phyloP scores from a whole-genome alignment of 2,329 filamentous ascomycete species.

The Stachybotrys chartarum region DNA sequence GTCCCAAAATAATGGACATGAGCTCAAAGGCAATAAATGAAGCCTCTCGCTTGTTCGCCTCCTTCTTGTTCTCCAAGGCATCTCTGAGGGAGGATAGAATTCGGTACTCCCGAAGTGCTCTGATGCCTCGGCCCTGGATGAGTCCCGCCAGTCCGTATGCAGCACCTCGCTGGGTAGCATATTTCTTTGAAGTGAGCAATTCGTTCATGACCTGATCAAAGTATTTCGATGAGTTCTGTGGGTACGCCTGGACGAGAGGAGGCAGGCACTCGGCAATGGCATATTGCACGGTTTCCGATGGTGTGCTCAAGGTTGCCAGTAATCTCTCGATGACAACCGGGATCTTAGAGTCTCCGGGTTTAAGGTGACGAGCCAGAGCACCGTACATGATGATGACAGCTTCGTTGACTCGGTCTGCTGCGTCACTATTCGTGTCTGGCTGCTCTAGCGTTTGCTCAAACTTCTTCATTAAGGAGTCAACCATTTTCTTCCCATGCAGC shows the following conservation, averaged over 20 bases:
- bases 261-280: conserved; percentile 92
- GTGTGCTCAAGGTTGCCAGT: conserved; percentile 81
- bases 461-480: conserved; percentile 86
- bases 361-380: conserved; percentile 81
- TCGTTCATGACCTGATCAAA: conserved; percentile 74
- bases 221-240: conserved; percentile 71
- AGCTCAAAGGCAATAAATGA: conserved; percentile 87
- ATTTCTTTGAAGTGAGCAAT: conserved; percentile 81
- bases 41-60: conserved; percentile 79
- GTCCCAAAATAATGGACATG: conserved; percentile 75
- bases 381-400: conserved; percentile 97
- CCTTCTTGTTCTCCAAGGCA: conserved; percentile 93
- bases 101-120: conserved; percentile 73
- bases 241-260: conserved; percentile 76
- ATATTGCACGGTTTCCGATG: conserved; percentile 94
- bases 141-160: conserved; percentile 92
- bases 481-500: conserved; percentile 69
- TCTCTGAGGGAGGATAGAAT: conserved; percentile 75
- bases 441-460: conserved; percentile 85
- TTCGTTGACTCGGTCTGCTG: conserved; percentile 87
- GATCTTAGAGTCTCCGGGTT: conserved; percentile 77
- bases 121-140: conserved; percentile 79
- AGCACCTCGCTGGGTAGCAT: conserved; percentile 85
- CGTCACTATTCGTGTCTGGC: conserved; percentile 72
- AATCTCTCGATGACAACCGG: conserved; percentile 83